Percentiles rank a stretch among this genome's conserved stretches.
Conservation (phyloP, 345 rosid genomes). For the Clarkia xantiana region DNA sequence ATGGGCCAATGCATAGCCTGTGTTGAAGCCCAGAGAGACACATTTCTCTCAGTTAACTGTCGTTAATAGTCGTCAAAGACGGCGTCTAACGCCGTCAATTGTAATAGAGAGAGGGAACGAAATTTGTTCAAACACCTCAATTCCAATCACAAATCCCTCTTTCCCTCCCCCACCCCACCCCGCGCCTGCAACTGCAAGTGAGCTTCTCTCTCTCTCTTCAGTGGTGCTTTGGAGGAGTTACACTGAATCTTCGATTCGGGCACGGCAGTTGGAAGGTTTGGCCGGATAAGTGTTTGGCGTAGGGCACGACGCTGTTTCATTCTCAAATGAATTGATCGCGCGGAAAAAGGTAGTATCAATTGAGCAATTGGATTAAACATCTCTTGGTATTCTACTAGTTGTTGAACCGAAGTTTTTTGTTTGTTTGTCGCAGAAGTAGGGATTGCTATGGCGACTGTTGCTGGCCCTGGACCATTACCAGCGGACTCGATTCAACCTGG, state of each 20-base stretch:
- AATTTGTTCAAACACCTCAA: constrained; percentile 7
- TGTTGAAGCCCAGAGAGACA: no score
- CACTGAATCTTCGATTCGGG: not conserved
- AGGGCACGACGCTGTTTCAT: not conserved
- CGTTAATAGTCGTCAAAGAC: not conserved
- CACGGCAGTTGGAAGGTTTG: not conserved
- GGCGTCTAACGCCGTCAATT: constrained; percentile 4
- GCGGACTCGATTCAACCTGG: constrained; percentile 27
- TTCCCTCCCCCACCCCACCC: not conserved
- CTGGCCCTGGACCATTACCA: constrained; percentile 36
- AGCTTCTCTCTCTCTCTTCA: no score
- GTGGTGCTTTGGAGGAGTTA: not conserved
- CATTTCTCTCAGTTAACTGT: not conserved
- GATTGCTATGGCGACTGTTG: constrained; percentile 51
- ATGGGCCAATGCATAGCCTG: no score
- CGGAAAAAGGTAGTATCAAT: no score
- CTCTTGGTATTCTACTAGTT: no score
- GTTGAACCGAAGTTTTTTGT: no score
- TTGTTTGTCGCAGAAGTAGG: not conserved
- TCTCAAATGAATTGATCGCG: no score
- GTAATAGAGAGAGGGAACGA: constrained; percentile 3
- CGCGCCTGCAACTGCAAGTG: not conserved
- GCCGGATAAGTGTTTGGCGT: not conserved
- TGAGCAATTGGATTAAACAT: no score
- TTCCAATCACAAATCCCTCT: not conserved